Evolutionary conservation across 495 filamentous ascomycete species (phyloP).

Genomic region (Penicillium ochrochloron): DNA sequence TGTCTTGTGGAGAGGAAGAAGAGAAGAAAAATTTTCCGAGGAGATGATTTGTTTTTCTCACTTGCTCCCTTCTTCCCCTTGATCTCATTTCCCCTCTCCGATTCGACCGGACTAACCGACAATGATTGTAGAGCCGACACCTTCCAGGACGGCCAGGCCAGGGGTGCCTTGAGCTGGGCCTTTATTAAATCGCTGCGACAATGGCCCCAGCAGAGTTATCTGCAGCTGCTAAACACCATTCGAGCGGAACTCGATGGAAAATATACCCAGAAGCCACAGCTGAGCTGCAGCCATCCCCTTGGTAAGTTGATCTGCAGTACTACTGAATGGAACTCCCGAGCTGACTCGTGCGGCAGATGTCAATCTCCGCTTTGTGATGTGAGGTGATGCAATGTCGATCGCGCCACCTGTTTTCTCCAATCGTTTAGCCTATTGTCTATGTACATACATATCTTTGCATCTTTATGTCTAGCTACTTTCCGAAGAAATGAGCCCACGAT

Average conservation of each 20-base stretch:
- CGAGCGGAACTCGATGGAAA: constrained; percentile 87
- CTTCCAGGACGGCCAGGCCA: constrained; percentile 74
- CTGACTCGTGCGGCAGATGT: constrained; percentile 39
- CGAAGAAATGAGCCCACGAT: constrained; percentile 14
- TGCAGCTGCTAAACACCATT: constrained; percentile 91
- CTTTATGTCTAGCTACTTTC: constrained; percentile 5
- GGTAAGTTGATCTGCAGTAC: constrained; percentile 58
- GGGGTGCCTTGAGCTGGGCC: constrained; percentile 95
- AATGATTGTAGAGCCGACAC: constrained; percentile 42
- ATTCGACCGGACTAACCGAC: constrained; percentile 13
- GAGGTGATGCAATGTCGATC: constrained; percentile 32
- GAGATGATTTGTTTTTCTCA: neutral
- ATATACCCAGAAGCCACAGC: constrained; percentile 95
- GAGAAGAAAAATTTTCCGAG: neutral
- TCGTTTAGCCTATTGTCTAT: neutral
- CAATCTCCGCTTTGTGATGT: constrained; percentile 53
- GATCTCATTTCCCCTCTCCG: neutral
- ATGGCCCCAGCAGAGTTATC: constrained; percentile 94
- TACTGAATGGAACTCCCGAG: constrained; percentile 5
- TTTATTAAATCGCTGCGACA: constrained; percentile 93
- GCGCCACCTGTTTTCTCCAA: neutral
- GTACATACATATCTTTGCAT: constrained; percentile 10
- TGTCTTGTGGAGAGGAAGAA: neutral
- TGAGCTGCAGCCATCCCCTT: constrained; percentile 95
- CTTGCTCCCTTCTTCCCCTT: neutral